Percentiles rank a stretch among this genome's conserved stretches.
Evolutionary conservation across 2,329 filamentous ascomycete genomes (phyloP).

Genomic region (Alternaria atra): DNA sequence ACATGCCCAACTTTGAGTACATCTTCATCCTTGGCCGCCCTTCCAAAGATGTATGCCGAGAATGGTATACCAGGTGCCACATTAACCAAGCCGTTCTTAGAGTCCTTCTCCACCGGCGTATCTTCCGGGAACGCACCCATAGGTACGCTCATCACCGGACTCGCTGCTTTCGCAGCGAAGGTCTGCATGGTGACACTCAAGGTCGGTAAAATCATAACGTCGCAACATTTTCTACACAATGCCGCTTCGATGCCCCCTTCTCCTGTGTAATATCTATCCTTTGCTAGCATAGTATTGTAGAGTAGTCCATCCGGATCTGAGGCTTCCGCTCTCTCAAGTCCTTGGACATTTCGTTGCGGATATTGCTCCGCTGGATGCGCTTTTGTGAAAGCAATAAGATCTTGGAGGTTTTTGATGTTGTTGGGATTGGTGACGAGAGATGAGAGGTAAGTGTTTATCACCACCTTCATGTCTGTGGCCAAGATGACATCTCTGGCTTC

Average conservation of each 20-base stretch:
- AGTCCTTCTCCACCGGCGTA: constrained; percentile 54
- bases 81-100: constrained; percentile 56
- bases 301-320: constrained; percentile 55
- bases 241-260: constrained; percentile 67
- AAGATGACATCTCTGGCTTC: constrained; percentile 52
- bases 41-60: constrained; percentile 18
- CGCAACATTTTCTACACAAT: constrained; percentile 61
- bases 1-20: constrained; percentile 15
- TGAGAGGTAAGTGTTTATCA: constrained; percentile 64
- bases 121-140: constrained; percentile 62
- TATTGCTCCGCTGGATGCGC: constrained; percentile 62
- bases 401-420: constrained; percentile 59
- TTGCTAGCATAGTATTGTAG: constrained; percentile 64
- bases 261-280: constrained; percentile 60
- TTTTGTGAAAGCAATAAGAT: constrained; percentile 64
- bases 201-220: constrained; percentile 67
- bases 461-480: constrained; percentile 64
- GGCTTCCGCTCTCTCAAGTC: constrained; percentile 38
- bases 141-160: constrained; percentile 68
- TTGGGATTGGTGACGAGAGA: constrained; percentile 64
- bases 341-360: constrained; percentile 62
- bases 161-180: constrained; percentile 50
- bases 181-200: constrained; percentile 56
- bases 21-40: constrained; percentile 10
- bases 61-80: constrained; percentile 62